These are phyloP conservation scores for Lasiodiplodia sp. DNA, from an alignment of 2,329 filamentous ascomycete genomes.

Conservation along the genomic window DNA sequence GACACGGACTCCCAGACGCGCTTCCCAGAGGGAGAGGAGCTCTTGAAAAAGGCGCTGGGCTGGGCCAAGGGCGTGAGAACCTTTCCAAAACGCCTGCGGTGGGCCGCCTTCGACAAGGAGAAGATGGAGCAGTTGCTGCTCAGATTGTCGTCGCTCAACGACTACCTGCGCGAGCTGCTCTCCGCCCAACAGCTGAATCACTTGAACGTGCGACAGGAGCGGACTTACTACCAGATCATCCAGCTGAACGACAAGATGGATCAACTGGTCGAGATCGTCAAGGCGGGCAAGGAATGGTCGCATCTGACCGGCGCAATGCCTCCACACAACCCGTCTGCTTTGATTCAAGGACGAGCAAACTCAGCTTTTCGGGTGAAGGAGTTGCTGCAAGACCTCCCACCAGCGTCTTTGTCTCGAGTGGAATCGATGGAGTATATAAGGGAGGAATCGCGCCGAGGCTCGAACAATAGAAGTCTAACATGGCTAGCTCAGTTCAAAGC, in stretches of 20 bases:
- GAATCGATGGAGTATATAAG: slow-evolving; percentile 27
- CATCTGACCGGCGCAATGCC: slow-evolving; percentile 7
- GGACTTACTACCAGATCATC: slow-evolving; percentile 47
- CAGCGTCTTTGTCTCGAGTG: slow-evolving; percentile 30
- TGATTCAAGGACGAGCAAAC: not conserved
- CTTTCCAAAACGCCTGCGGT: slow-evolving; percentile 40
- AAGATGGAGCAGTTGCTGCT: slow-evolving; percentile 43
- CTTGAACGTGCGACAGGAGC: slow-evolving; percentile 41
- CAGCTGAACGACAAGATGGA: slow-evolving; percentile 46
- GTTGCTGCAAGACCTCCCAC: slow-evolving; percentile 35
- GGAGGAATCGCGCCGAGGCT: not conserved
- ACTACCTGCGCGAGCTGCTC: slow-evolving; percentile 46
- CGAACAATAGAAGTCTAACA: slow-evolving; percentile 36
- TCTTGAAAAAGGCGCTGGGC: slow-evolving; percentile 41
- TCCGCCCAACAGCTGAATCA: slow-evolving; percentile 40
- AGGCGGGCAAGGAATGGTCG: slow-evolving; percentile 35
- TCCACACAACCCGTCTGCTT: slow-evolving; percentile 30
- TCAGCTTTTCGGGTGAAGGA: slow-evolving; percentile 5
- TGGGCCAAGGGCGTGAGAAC: slow-evolving; percentile 40
- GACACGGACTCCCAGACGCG: slow-evolving; percentile 38
- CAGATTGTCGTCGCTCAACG: slow-evolving; percentile 45
- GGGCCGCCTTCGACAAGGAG: slow-evolving; percentile 42
- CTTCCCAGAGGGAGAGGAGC: slow-evolving; percentile 39
- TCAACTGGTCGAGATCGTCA: slow-evolving; percentile 45
- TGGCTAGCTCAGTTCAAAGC: slow-evolving; percentile 46